Evolutionary conservation across 2,329 filamentous ascomycete species (phyloP).

Genomic region (Hypoxylon sp.): DNA sequence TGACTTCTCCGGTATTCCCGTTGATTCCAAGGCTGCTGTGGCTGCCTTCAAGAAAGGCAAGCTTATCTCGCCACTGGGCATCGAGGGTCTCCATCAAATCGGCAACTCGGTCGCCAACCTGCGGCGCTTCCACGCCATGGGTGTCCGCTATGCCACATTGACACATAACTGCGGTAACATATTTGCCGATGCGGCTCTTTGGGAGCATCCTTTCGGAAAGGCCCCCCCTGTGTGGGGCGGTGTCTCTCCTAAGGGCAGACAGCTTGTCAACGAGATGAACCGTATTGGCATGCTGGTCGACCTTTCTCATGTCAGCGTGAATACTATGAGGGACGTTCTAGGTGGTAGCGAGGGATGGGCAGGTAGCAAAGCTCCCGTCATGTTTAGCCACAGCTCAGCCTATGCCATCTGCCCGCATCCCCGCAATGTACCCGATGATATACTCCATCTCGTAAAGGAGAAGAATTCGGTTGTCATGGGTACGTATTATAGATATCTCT

Average conservation of each 20-base stretch:
- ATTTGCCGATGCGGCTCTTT: constrained; percentile 87
- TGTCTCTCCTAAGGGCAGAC: constrained; percentile 77
- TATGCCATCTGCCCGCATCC: constrained; percentile 87
- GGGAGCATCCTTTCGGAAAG: constrained; percentile 65
- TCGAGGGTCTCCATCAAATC: constrained; percentile 94
- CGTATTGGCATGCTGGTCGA: constrained; percentile 95
- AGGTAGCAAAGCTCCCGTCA: constrained; percentile 84
- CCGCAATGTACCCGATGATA: constrained; percentile 89
- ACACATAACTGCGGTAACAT: constrained; percentile 95
- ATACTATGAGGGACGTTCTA: constrained; percentile 89
- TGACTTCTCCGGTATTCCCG: constrained; percentile 74
- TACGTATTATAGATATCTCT: constrained; percentile 37
- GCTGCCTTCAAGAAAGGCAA: constrained; percentile 72
- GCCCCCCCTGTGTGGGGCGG: constrained; percentile 77
- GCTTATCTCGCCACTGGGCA: constrained; percentile 82
- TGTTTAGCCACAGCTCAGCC: constrained; percentile 90
- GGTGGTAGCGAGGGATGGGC: constrained; percentile 73
- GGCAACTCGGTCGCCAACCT: constrained; percentile 85
- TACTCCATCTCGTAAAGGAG: constrained; percentile 81
- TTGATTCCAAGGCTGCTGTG: constrained; percentile 73
- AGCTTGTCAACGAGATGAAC: constrained; percentile 90
- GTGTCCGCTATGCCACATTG: constrained; percentile 88
- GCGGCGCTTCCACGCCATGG: constrained; percentile 81
- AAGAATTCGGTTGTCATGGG: constrained; percentile 84
- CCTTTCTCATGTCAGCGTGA: constrained; percentile 80